phyloP scores from a whole-genome alignment of 495 filamentous ascomycete species.

The Cercophora scortea region DNA sequence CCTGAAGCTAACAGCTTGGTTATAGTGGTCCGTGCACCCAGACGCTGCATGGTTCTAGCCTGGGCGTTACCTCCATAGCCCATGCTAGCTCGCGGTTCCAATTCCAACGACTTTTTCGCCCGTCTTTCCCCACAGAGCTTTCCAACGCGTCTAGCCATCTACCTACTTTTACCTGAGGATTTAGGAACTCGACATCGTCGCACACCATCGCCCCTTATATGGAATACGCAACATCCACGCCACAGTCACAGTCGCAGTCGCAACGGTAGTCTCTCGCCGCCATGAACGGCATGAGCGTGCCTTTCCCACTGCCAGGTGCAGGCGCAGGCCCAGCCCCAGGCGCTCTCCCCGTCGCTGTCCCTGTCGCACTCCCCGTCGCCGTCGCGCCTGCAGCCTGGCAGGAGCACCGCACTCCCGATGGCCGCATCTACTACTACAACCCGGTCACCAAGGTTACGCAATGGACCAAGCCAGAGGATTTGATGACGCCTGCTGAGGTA shows the following conservation, averaged over 20 bases:
- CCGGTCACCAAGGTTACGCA: constrained; percentile 75
- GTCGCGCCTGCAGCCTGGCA: constrained; percentile 52
- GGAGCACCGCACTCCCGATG: constrained; percentile 75
- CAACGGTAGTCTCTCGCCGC: not conserved
- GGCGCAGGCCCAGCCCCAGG: not conserved
- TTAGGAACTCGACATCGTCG: too few relatives aligned
- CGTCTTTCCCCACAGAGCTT: too few relatives aligned
- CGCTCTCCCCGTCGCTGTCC: not conserved
- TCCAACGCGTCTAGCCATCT: too few relatives aligned
- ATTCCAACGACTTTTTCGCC: too few relatives aligned
- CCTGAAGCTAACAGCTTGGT: too few relatives aligned
- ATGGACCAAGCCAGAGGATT: constrained; percentile 86
- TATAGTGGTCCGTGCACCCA: too few relatives aligned
- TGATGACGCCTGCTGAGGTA: constrained; percentile 86
- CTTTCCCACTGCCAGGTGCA: constrained; percentile 34
- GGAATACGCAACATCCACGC: too few relatives aligned
- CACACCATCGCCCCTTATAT: too few relatives aligned
- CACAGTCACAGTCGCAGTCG: not conserved
- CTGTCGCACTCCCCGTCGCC: not conserved
- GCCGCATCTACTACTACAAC: constrained; percentile 92
- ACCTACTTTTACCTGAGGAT: too few relatives aligned
- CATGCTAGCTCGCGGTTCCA: too few relatives aligned
- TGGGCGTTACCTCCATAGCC: too few relatives aligned
- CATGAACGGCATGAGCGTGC: constrained; percentile 57
- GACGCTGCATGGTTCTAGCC: too few relatives aligned